Conservation (phyloP, 768 basidiomycete species). For the Gloeostereum incarnatum region DNA sequence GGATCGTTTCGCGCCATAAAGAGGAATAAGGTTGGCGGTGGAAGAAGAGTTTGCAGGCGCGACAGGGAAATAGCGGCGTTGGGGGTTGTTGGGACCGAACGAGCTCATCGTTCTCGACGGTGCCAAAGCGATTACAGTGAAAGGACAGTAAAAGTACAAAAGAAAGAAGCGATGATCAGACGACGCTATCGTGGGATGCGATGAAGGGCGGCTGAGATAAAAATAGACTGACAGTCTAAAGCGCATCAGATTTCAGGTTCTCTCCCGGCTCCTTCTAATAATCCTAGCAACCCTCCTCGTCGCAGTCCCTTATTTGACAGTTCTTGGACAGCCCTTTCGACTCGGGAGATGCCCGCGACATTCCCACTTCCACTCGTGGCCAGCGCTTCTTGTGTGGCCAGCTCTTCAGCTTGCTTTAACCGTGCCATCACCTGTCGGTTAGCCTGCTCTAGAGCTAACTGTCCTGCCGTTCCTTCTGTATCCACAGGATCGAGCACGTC, state of each 20-base stretch:
- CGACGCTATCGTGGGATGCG: no score
- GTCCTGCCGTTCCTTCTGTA: constrained; percentile 14
- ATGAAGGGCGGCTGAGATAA: no score
- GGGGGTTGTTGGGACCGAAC: no score
- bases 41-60: constrained; percentile 36
- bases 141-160: no score
- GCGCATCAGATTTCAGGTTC: constrained; percentile 8
- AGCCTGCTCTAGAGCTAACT: constrained; percentile 30
- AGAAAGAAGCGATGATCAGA: no score
- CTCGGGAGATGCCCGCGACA: constrained; percentile 29
- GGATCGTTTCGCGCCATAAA: constrained; percentile 12
- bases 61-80: no score
- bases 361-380: constrained; percentile 23
- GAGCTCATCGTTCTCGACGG: no score
- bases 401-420: constrained; percentile 40
- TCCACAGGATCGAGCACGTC: constrained; percentile 18
- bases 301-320: constrained; percentile 11
- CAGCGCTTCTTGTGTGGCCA: constrained; percentile 30
- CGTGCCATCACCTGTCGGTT: constrained; percentile 41
- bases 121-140: no score
- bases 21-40: constrained; percentile 40
- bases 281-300: constrained; percentile 31
- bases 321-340: constrained; percentile 36
- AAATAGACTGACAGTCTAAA: no score
- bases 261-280: constrained; percentile 37